Percentiles rank a stretch among this genome's conserved stretches.
Conservation (phyloP, 129 eudicot genomes). For the Flaveria trinervia region DNA sequence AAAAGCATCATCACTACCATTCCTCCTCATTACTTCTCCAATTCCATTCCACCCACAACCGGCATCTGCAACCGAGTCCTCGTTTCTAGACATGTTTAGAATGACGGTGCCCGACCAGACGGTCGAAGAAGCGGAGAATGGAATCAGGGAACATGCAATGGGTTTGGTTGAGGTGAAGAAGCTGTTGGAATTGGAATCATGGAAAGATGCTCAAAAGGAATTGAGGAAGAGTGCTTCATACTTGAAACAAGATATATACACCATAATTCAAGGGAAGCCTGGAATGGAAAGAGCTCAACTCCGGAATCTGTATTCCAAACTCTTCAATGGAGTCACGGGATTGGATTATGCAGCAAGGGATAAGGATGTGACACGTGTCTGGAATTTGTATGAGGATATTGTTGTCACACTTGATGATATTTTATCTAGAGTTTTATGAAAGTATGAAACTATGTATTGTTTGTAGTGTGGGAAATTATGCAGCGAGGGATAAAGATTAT, state of each 20-base stretch:
- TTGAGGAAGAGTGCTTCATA: constrained; percentile 53
- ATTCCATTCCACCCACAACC: constrained; percentile 25
- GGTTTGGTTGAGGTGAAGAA: constrained; percentile 56
- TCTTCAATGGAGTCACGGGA: constrained; percentile 54
- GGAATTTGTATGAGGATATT: constrained; percentile 52
- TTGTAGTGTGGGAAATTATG: neutral
- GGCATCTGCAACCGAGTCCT: constrained; percentile 29
- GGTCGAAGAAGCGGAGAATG: constrained; percentile 63
- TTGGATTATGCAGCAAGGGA: constrained; percentile 86
- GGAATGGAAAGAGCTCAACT: constrained; percentile 57
- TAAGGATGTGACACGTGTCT: constrained; percentile 58
- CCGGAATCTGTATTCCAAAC: constrained; percentile 54
- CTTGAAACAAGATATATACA: constrained; percentile 76
- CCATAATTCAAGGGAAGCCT: constrained; percentile 67
- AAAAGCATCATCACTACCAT: constrained; percentile 22
- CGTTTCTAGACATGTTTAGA: constrained; percentile 55
- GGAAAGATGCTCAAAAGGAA: constrained; percentile 78
- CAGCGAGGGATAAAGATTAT: too few relatives aligned
- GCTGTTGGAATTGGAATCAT: constrained; percentile 44
- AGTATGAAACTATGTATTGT: neutral
- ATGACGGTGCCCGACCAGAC: constrained; percentile 83
- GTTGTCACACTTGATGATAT: constrained; percentile 40
- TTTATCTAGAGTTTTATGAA: constrained; percentile 41
- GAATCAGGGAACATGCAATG: constrained; percentile 53
- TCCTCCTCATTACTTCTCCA: constrained; percentile 20